Conservation (phyloP, 2,329 filamentous ascomycete species). For the Colletotrichum lupini region DNA sequence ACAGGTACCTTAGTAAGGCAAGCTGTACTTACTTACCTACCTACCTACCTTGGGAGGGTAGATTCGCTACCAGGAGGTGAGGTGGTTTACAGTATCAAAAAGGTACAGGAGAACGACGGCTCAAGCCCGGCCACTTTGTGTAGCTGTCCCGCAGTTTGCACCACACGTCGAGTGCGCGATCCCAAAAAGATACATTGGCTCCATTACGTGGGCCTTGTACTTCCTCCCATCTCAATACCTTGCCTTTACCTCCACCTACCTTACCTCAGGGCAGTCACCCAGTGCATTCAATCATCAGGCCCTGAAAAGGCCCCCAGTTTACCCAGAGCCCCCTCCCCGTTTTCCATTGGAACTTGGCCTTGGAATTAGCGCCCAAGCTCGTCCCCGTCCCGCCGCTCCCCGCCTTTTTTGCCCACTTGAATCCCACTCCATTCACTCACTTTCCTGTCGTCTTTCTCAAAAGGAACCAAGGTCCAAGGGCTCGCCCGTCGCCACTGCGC, state of each 20-base stretch:
- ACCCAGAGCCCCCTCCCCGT: background rate
- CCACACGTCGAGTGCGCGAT: background rate
- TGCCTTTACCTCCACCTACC: no score
- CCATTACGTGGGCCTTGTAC: background rate
- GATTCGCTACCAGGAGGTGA: no score
- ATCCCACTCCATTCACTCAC: conserved; percentile 21
- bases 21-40: no score
- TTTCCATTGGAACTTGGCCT: conserved; percentile 28
- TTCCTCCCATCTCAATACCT: background rate
- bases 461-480: conserved; percentile 15
- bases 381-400: conserved; percentile 28
- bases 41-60: no score
- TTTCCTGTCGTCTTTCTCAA: conserved; percentile 13
- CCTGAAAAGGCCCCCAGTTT: background rate
- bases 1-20: no score
- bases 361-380: conserved; percentile 36
- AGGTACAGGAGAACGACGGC: background rate
- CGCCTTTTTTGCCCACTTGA: conserved; percentile 29
- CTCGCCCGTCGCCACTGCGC: conserved; percentile 14
- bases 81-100: background rate
- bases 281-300: conserved; percentile 13
- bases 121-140: background rate
- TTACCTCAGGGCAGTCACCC: background rate
- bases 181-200: conserved; percentile 3
- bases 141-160: background rate